Evolutionary conservation across 2,329 filamentous ascomycete genomes (phyloP), one percentile per base, ranked within the genome.

Genomic region (Cyphellophora europaea): DNA sequence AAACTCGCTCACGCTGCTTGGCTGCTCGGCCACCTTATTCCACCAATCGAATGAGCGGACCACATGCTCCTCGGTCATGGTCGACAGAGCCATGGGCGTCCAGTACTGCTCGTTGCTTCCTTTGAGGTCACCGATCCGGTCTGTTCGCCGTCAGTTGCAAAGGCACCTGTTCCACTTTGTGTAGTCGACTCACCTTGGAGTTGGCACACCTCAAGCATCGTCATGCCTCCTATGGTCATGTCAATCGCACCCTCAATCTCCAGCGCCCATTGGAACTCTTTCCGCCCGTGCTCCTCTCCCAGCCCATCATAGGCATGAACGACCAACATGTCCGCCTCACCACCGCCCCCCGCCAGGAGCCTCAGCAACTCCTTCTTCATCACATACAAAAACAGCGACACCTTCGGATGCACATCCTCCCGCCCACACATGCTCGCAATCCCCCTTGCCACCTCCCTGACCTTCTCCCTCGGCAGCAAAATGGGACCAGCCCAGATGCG

Each of bases 221-320:
- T 33, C 35, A 37, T 33, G 3, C 13, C 14, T 5, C 30, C 19
- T 27, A 33, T 36, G 10, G 43, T 45, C 32, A 38, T 16, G 29
- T 45, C 40, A 27, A 43, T 32, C 2, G 41, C 43, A 5, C 43
- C 41, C 5, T 37, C 28, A 17, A 45, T 43, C 8, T 41, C 38
- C 17, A 45, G 19, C 6, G 41, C 41, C 43, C 40, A 43, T 28
- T 38, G 34, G 28, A 45, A 45, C 23, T 32, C 30, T n/a, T 36
- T 37, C 17, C 35, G 15, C 4, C 43, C 43, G 15, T 41, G 34
- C 19, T 36, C 36, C 14, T 35, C 35, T 5, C 43, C 40, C 23
- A 34, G 29, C 6, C 30, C 35, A 17, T 43, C 40, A 15, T 38
- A 43, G 5, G 30, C 41, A 30, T 41, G 36, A 8, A 45, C 36